Evolutionary conservation across 2,329 filamentous ascomycete species (phyloP).

Genomic region (Calonectria henricotiae): DNA sequence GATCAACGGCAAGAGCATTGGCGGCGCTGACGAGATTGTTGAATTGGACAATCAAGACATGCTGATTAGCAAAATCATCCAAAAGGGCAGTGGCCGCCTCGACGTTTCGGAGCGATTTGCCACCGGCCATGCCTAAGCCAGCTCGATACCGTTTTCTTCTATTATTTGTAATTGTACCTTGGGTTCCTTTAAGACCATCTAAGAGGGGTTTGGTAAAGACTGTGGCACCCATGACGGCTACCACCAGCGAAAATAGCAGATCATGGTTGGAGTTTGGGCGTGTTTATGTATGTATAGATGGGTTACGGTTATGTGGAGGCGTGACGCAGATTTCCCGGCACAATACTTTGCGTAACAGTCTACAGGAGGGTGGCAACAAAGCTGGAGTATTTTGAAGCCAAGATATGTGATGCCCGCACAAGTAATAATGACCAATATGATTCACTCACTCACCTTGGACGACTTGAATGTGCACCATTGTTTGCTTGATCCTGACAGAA

Average conservation of each 20-base stretch:
- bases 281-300: constrained; percentile 32
- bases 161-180: constrained; percentile 37
- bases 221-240: constrained; percentile 31
- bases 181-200: constrained; percentile 33
- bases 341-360: constrained; percentile 2
- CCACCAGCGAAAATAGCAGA: constrained; percentile 31
- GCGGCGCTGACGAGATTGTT: constrained; percentile 89
- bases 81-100: constrained; percentile 80
- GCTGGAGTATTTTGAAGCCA: constrained; percentile 20
- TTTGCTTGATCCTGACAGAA: neutral
- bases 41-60: constrained; percentile 78
- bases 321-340: constrained; percentile 12
- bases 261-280: constrained; percentile 38
- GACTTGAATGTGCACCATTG: too few species aligned
- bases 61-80: constrained; percentile 80
- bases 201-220: constrained; percentile 33
- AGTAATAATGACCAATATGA: constrained; percentile 30
- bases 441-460: neutral
- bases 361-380: neutral
- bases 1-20: constrained; percentile 89
- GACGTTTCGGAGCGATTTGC: constrained; percentile 66
- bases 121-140: constrained; percentile 29
- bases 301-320: neutral
- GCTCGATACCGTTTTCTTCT: neutral
- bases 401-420: neutral